Conservation (phyloP, 176 grass and related monocot genomes). For the Musa beccarii region DNA sequence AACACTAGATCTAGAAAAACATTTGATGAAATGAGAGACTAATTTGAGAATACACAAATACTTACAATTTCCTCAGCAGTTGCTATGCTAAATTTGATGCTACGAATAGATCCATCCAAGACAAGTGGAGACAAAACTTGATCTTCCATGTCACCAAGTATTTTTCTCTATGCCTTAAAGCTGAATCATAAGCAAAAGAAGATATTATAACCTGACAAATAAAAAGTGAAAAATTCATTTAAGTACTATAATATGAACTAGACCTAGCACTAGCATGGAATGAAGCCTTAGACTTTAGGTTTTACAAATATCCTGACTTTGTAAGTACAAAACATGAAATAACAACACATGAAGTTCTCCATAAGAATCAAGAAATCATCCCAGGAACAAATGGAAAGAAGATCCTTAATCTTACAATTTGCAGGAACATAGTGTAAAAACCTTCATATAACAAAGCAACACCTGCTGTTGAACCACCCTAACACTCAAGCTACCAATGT, state of each 20-base stretch:
- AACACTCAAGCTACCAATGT: too few relatives aligned
- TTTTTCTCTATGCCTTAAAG: background rate
- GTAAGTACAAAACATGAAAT: too few relatives aligned
- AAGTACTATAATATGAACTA: background rate
- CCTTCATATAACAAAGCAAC: too few relatives aligned
- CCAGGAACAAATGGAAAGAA: too few relatives aligned
- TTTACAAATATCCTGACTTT: too few relatives aligned
- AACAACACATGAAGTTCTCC: too few relatives aligned
- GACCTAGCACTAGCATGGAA: too few relatives aligned
- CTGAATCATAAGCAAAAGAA: background rate
- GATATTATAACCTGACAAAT: background rate
- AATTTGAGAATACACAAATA: background rate
- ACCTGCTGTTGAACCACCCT: too few relatives aligned
- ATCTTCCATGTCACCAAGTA: background rate
- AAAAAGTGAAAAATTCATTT: background rate
- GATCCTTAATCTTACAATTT: too few relatives aligned
- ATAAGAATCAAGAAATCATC: too few relatives aligned
- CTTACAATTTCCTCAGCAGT: slow-evolving; percentile 13
- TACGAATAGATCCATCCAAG: background rate
- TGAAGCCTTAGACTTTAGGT: too few relatives aligned
- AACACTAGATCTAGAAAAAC: background rate
- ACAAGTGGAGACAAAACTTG: background rate
- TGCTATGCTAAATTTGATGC: slow-evolving; percentile 3
- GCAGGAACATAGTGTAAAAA: too few relatives aligned
- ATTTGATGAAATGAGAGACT: background rate